A percentile compares a stretch with the other conserved stretches of the same genome.
Evolutionary conservation across 441 rosid genomes (phyloP).

Genomic region (Erysimum cheiri): DNA sequence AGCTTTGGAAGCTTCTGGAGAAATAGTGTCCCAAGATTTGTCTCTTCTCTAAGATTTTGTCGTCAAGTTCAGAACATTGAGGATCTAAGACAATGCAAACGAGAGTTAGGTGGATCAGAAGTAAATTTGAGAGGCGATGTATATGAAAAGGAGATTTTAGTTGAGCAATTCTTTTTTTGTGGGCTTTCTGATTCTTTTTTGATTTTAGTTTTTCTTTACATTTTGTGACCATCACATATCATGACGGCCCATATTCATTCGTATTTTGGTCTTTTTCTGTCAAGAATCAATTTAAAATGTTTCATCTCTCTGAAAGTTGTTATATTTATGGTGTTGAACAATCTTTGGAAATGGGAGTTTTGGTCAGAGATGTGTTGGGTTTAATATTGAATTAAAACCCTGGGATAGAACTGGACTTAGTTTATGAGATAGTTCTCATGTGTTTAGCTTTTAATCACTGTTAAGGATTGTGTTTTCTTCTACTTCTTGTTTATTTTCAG

Average conservation of each 20-base stretch:
- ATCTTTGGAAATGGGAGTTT: neutral
- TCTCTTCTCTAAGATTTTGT: slow-evolving; percentile 20
- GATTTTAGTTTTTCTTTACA: neutral
- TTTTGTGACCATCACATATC: neutral
- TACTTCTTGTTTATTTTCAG: neutral
- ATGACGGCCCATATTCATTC: slow-evolving; percentile 10
- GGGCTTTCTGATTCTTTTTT: neutral
- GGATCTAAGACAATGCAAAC: neutral
- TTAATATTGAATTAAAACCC: no score
- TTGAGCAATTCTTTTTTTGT: slow-evolving; percentile 6
- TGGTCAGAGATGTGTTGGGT: no score
- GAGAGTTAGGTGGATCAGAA: slow-evolving; percentile 3
- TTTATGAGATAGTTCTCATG: neutral
- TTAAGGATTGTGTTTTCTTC: neutral
- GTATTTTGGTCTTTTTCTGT: slow-evolving; percentile 16
- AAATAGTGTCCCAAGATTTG: slow-evolving; percentile 30
- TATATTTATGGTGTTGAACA: neutral
- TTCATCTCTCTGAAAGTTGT: neutral
- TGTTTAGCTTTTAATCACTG: neutral
- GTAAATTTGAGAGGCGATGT: slow-evolving; percentile 17
- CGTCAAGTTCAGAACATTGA: neutral
- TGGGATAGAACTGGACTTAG: neutral
- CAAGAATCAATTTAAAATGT: slow-evolving; percentile 14
- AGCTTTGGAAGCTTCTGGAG: slow-evolving; percentile 42
- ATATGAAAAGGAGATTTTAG: slow-evolving; percentile 12